A percentile compares a stretch with the other conserved stretches of the same genome.
phyloP scores from a whole-genome alignment of 2,329 filamentous ascomycete genomes.

The Fusarium napiforme region DNA sequence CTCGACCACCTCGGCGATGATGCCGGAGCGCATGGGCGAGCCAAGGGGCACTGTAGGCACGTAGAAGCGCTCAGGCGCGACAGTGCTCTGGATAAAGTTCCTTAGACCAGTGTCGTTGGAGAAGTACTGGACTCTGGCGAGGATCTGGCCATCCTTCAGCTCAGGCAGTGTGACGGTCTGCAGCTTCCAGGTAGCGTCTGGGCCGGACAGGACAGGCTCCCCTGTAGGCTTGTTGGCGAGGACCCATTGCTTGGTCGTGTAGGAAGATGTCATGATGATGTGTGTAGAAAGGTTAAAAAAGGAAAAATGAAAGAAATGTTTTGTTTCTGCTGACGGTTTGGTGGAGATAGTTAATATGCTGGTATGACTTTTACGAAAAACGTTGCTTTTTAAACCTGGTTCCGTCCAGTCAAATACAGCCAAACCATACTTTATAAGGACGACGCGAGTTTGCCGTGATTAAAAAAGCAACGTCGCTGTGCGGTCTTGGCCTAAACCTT shows the following conservation, averaged over 20 bases:
- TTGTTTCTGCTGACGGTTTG: constrained; percentile 13
- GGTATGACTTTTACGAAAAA: neutral
- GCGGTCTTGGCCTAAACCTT: constrained; percentile 12
- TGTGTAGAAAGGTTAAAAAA: neutral
- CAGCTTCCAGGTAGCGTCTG: constrained; percentile 44
- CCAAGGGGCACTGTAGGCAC: constrained; percentile 45
- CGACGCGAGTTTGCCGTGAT: constrained; percentile 15
- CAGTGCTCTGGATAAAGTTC: constrained; percentile 46
- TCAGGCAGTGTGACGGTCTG: constrained; percentile 40
- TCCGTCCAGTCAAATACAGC: neutral
- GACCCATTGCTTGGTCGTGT: constrained; percentile 48
- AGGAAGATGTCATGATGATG: constrained; percentile 37
- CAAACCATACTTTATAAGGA: constrained; percentile 13
- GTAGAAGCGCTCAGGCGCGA: constrained; percentile 45
- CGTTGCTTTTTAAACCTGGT: neutral
- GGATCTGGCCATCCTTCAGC: constrained; percentile 43
- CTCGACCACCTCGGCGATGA: constrained; percentile 46
- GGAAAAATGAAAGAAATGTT: neutral
- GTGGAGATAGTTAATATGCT: neutral
- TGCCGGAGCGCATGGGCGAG: constrained; percentile 44
- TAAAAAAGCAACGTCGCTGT: neutral
- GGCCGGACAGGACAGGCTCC: constrained; percentile 41
- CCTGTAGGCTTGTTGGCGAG: constrained; percentile 43
- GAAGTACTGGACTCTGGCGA: constrained; percentile 44
- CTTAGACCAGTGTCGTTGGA: constrained; percentile 46